These are phyloP conservation scores for Nakazawaea peltata DNA, from an alignment of 805 yeast genomes.

Conservation along the genomic window DNA sequence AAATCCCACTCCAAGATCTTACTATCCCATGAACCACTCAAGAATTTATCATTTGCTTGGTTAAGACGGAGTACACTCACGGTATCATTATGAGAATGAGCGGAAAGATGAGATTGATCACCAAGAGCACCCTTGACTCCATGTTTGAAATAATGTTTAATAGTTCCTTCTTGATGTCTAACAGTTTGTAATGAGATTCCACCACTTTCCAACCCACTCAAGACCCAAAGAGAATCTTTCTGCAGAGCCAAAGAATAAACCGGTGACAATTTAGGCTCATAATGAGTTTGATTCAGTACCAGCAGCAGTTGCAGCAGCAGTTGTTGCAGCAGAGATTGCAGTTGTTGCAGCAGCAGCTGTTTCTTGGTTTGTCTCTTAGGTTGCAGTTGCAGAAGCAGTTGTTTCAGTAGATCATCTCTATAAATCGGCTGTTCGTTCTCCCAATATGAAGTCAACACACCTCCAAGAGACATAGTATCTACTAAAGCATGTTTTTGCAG, in stretches of 20 bases:
- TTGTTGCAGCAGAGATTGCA: conserved; percentile 10
- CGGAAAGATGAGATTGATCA: too few species aligned
- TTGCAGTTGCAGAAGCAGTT: conserved; percentile 11
- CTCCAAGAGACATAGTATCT: conserved; percentile 80
- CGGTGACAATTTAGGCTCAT: conserved; percentile 66
- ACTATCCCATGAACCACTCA: conserved; percentile 92
- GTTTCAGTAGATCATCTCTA: conserved; percentile 27
- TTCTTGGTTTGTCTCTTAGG: conserved; percentile 17
- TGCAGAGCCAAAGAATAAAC: conserved; percentile 85
- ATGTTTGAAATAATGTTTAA: conserved; percentile 60
- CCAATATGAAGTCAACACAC: conserved; percentile 82
- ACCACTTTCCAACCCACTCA: conserved; percentile 77
- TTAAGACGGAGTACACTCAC: conserved; percentile 67
- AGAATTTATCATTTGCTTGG: conserved; percentile 48
- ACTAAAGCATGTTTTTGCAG: conserved; percentile 86
- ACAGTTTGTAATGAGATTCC: conserved; percentile 82
- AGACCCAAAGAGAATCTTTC: conserved; percentile 72
- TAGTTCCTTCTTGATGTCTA: conserved; percentile 73
- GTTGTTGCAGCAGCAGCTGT: background rate
- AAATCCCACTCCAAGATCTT: conserved; percentile 79
- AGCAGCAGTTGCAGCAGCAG: background rate
- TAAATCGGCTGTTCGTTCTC: conserved; percentile 87
- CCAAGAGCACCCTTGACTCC: conserved; percentile 13
- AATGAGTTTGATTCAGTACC: conserved; percentile 24
- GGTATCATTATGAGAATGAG: conserved; percentile 54